Percentiles rank a stretch among this genome's conserved stretches.
Evolutionary conservation across 2,329 filamentous ascomycete genomes (phyloP).

Genomic region (Penicillium occitanis): DNA sequence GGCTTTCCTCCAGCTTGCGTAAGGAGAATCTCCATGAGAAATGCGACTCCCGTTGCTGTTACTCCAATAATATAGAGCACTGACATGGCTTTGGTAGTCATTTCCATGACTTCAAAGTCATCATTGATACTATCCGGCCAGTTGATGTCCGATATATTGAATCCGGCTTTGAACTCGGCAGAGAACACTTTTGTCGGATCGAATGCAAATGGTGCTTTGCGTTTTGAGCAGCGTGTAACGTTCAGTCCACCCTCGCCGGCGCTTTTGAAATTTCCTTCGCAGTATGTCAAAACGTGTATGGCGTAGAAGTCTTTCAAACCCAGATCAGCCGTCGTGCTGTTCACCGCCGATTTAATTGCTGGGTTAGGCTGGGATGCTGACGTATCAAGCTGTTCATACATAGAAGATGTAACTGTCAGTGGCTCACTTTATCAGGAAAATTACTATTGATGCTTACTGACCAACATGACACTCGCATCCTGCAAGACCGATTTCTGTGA

Average conservation of each 20-base stretch:
- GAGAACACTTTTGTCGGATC: conserved; percentile 54
- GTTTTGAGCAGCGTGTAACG: conserved; percentile 57
- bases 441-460: conserved; percentile 32
- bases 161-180: conserved; percentile 48
- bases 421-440: not conserved
- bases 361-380: conserved; percentile 51
- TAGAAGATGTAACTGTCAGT: conserved; percentile 11
- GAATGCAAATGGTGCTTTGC: conserved; percentile 57
- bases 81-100: conserved; percentile 55
- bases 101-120: conserved; percentile 53
- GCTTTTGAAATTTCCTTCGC: conserved; percentile 49
- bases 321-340: conserved; percentile 47
- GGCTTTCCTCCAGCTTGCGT: conserved; percentile 48
- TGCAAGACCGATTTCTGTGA: conserved; percentile 57
- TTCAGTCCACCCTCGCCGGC: conserved; percentile 43
- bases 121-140: conserved; percentile 59
- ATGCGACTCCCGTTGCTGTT: conserved; percentile 51
- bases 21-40: conserved; percentile 49
- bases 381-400: conserved; percentile 53
- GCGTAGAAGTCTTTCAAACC: conserved; percentile 63
- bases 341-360: conserved; percentile 31
- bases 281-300: conserved; percentile 61
- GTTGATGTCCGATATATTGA: conserved; percentile 54
- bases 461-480: conserved; percentile 57
- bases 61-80: conserved; percentile 61